Evolutionary conservation across 2,329 filamentous ascomycete species (phyloP).

Genomic region (Colletotrichum tamarilloi): DNA sequence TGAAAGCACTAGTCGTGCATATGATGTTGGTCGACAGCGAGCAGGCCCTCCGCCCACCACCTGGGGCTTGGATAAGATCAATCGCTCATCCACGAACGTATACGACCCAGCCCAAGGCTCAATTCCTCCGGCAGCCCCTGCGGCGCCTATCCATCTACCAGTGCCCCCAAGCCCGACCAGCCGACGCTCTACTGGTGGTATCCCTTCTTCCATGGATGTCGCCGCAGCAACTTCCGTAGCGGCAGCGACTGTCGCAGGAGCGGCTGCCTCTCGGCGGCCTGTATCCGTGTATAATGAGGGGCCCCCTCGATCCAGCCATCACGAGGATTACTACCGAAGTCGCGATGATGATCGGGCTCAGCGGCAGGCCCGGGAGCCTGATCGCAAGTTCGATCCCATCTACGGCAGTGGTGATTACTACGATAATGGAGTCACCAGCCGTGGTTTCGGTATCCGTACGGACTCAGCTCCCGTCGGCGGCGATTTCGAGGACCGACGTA

Average conservation of each 20-base stretch:
- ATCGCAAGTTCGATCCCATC: conserved; percentile 47
- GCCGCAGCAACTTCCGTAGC: conserved; percentile 23
- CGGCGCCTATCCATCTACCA: conserved; percentile 45
- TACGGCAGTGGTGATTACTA: conserved; percentile 49
- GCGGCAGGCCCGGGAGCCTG: conserved; percentile 54
- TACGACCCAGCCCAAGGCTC: conserved; percentile 63
- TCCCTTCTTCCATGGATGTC: conserved; percentile 23
- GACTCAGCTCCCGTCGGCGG: conserved; percentile 45
- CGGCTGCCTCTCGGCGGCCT: conserved; percentile 50
- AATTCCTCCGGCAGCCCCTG: conserved; percentile 51
- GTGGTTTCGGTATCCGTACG: conserved; percentile 65
- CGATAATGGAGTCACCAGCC: conserved; percentile 57
- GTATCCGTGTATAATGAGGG: conserved; percentile 66
- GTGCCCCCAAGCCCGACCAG: conserved; percentile 49
- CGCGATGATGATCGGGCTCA: conserved; percentile 60
- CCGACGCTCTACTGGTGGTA: conserved; percentile 33
- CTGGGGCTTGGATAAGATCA: conserved; percentile 77
- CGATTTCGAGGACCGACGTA: conserved; percentile 54
- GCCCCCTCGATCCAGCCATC: conserved; percentile 53
- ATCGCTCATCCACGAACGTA: conserved; percentile 52
- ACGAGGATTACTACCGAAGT: conserved; percentile 60
- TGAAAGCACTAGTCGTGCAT: conserved; percentile 40
- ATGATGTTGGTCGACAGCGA: conserved; percentile 44
- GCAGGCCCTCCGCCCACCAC: conserved; percentile 75
- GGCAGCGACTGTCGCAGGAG: conserved; percentile 38